phyloP scores from a whole-genome alignment of 345 rosid species.

The Aethionema arabicum region DNA sequence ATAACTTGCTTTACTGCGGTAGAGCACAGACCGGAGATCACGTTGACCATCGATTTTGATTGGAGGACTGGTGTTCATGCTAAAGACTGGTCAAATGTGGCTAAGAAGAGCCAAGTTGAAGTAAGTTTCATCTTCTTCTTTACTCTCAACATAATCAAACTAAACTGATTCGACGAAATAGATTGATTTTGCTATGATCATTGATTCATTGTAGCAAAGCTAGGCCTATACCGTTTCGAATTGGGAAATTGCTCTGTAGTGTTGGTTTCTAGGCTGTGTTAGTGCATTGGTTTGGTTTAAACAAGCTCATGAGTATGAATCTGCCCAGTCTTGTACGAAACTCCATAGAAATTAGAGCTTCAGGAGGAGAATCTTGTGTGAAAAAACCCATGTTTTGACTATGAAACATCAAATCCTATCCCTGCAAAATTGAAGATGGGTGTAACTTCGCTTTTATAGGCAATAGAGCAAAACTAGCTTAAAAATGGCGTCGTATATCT shows the following conservation, averaged over 20 bases:
- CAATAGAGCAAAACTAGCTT: slow-evolving; percentile 7
- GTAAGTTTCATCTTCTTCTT: slow-evolving; percentile 45
- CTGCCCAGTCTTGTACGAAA: not conserved
- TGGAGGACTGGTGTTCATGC: slow-evolving; percentile 86
- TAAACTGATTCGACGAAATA: not conserved
- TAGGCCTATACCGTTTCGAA: slow-evolving; percentile 2
- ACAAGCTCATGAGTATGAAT: slow-evolving; percentile 6
- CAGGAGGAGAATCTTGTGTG: no score
- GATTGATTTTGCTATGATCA: slow-evolving; percentile 9
- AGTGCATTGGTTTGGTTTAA: slow-evolving; percentile 7
- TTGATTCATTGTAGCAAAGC: slow-evolving; percentile 9
- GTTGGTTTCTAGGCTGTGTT: slow-evolving; percentile 12
- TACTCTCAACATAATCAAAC: slow-evolving; percentile 17
- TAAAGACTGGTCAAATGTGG: slow-evolving; percentile 83
- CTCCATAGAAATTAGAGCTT: no score
- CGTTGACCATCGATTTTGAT: slow-evolving; percentile 65
- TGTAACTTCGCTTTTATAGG: slow-evolving; percentile 1
- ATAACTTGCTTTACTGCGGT: slow-evolving; percentile 66
- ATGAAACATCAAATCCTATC: not conserved
- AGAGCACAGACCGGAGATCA: slow-evolving; percentile 51
- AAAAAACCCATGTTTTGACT: not conserved
- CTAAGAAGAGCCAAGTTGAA: slow-evolving; percentile 83
- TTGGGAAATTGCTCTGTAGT: slow-evolving; percentile 6
- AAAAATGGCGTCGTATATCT: not conserved
- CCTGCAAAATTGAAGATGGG: slow-evolving; percentile 2